Percentiles rank a stretch among this genome's conserved stretches.
Conservation (phyloP, 2,329 filamentous ascomycete species). For the Claviceps pazoutovae region DNA sequence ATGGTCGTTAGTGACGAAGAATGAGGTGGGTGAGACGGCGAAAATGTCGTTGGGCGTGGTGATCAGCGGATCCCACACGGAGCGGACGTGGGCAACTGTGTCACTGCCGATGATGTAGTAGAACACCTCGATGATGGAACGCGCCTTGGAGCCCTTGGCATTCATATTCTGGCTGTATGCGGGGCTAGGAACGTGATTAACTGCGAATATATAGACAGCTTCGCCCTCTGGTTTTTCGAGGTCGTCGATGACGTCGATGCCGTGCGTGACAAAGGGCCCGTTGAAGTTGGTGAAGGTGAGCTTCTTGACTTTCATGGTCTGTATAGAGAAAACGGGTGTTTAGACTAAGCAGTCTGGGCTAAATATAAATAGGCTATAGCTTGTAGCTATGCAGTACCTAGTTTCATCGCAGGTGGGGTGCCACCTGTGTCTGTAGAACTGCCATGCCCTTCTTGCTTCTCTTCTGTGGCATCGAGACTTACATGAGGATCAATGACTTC, state of each 20-base stretch:
- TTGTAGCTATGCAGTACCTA: neutral
- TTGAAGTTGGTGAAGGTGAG: constrained; percentile 37
- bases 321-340: constrained; percentile 1
- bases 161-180: constrained; percentile 16
- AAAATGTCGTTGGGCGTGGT: constrained; percentile 45
- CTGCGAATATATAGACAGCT: constrained; percentile 43
- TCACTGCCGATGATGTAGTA: constrained; percentile 32
- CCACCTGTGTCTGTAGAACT: neutral
- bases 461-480: constrained; percentile 7
- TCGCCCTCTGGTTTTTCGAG: constrained; percentile 18
- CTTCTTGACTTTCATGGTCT: constrained; percentile 19
- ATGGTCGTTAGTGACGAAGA: constrained; percentile 50
- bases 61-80: constrained; percentile 38
- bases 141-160: constrained; percentile 22
- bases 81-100: constrained; percentile 32
- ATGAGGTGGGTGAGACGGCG: constrained; percentile 28
- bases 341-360: neutral
- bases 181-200: constrained; percentile 44
- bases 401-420: neutral
- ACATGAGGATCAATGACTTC: constrained; percentile 41
- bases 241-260: constrained; percentile 44
- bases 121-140: constrained; percentile 45
- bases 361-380: neutral
- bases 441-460: too few relatives aligned
- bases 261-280: constrained; percentile 42